Evolutionary conservation across 1,284 basidiomycete species (phyloP).

Genomic region (Marasmius sp.): DNA sequence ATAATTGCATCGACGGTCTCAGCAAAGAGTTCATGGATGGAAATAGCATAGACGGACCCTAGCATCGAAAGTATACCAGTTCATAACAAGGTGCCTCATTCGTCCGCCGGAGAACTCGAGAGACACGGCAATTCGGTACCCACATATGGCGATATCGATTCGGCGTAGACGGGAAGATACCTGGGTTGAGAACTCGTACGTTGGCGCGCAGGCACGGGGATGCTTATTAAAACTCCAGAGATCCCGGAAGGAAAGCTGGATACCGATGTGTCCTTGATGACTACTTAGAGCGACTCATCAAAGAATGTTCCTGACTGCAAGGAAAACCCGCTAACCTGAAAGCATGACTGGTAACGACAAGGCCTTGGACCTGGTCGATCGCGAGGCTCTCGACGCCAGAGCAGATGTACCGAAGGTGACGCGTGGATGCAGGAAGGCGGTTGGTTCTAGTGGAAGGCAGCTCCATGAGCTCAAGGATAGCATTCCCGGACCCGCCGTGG

Average conservation of each 20-base stretch:
- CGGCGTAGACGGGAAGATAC: slow-evolving; percentile 30
- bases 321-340: slow-evolving; percentile 36
- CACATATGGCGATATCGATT: slow-evolving; percentile 36
- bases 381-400: slow-evolving; percentile 47
- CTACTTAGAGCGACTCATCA: slow-evolving; percentile 15
- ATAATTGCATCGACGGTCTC: background rate
- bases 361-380: slow-evolving; percentile 48
- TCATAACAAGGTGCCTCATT: slow-evolving; percentile 42
- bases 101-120: slow-evolving; percentile 38
- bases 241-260: slow-evolving; percentile 45
- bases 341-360: slow-evolving; percentile 44
- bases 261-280: slow-evolving; percentile 36
- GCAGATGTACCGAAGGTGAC: slow-evolving; percentile 47
- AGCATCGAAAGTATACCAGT: slow-evolving; percentile 45
- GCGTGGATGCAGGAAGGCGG: slow-evolving; percentile 42
- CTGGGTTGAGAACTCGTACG: slow-evolving; percentile 39
- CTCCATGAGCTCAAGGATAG: slow-evolving; percentile 49
- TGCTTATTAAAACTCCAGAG: slow-evolving; percentile 46
- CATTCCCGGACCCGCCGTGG: slow-evolving; percentile 30
- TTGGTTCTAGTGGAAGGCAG: slow-evolving; percentile 52
- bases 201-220: slow-evolving; percentile 32
- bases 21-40: background rate
- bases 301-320: slow-evolving; percentile 2
- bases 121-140: slow-evolving; percentile 39
- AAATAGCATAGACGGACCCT: slow-evolving; percentile 28